Evolutionary conservation across 2,329 filamentous ascomycete genomes (phyloP).

Genomic region (Lasiodiplodia gonubiensis): DNA sequence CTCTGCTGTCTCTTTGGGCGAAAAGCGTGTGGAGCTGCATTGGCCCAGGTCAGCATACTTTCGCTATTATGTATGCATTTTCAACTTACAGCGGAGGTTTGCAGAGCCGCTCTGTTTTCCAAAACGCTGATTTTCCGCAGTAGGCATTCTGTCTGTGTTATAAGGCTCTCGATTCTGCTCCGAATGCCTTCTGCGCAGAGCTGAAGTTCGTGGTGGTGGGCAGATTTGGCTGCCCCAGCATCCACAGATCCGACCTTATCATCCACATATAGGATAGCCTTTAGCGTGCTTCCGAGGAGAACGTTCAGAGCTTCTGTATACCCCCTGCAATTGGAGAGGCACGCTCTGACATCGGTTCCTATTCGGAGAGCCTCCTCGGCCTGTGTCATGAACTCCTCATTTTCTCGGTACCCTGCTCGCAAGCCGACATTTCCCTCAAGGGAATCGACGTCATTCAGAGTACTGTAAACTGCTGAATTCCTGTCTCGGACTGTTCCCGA

Average conservation of each 20-base stretch:
- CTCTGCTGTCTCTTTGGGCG: background rate
- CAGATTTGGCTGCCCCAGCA: background rate
- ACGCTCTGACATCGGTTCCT: background rate
- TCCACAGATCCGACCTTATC: background rate
- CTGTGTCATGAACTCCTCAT: background rate
- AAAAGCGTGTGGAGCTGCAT: background rate
- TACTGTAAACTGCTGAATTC: background rate
- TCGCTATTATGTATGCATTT: background rate
- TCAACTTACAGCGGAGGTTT: background rate
- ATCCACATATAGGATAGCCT: background rate
- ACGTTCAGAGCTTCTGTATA: background rate
- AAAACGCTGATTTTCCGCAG: rapidly evolving
- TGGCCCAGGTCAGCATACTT: background rate
- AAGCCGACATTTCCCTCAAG: background rate
- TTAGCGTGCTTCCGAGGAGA: background rate
- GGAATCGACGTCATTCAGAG: no score
- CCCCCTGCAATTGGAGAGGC: no score
- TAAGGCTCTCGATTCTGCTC: background rate
- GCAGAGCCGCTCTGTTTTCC: background rate
- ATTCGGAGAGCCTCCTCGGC: background rate
- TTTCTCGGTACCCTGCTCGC: background rate
- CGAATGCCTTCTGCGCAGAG: background rate
- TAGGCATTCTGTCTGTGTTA: background rate
- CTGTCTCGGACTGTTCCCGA: no score
- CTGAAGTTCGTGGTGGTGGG: background rate